Base-by-base conservation (phyloP, 805 yeast genomes). In the Tetrapisispora nanseiensis region DNA sequence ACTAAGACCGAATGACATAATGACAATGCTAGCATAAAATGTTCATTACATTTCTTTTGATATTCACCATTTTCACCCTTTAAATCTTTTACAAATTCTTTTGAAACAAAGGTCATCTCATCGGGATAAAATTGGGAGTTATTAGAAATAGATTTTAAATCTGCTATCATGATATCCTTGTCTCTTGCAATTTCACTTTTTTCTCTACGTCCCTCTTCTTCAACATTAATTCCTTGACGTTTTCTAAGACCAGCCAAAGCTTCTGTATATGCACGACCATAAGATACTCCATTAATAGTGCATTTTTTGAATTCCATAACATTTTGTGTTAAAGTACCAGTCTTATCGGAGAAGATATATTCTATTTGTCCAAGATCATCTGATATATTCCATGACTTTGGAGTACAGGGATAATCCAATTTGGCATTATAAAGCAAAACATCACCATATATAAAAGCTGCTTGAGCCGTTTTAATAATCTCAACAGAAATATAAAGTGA, bases 301-400 rank as follows among this genome's bases (percentile, higher is more conserved):
- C 87, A 78, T 57, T 83, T 84, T 51, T 83, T 84, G 61, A 82
- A 83, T 57, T 84, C 94, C 95, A 84, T 84, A 21, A 83, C 78
- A 56, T 83, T 83, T 59, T 83, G 92, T 1, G 94, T 83, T 55
- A 83, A 63, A 0, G 94, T 83, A 45, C 94, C 94, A 0, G 94
- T 83, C 57, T 83, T 83, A 63, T 83, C 94, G 61, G 86, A 79
- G 59, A 84, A 84, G 40, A 84, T 77, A 56, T 84, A 84, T 58
- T 84, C 95, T 50, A 84, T 79, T 60, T 84, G 95, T 24, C 95
- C 95, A 52, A 84, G 66, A 61, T 84, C 95, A 67, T 84, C 95
- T 4, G 89, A 80, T 27, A 84, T 84, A 56, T 75, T 80, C 94
- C 94, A 84, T 0, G 89, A 73, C 55, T 84, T 82, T 7, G 94